Percentiles rank a stretch among this genome's conserved stretches.
phyloP scores from a whole-genome alignment of 2,329 filamentous ascomycete species.

The Dothiorella sarmentorum region DNA sequence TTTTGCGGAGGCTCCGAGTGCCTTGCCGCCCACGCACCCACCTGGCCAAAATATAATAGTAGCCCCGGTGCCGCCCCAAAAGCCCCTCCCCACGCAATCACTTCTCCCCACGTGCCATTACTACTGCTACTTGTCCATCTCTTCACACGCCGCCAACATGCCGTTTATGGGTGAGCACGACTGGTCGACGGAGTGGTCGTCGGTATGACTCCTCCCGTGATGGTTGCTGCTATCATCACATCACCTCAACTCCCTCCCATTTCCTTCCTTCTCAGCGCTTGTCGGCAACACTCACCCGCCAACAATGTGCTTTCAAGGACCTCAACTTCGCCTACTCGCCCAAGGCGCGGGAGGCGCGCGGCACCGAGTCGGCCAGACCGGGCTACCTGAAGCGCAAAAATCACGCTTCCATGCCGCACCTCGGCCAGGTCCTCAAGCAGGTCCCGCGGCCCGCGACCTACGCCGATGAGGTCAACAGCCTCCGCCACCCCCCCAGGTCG shows the following conservation, averaged over 20 bases:
- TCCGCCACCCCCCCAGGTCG: background rate
- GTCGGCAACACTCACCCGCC: conserved; percentile 15
- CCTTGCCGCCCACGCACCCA: background rate
- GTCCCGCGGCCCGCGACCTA: background rate
- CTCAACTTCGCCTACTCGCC: background rate
- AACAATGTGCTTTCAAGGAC: conserved; percentile 13
- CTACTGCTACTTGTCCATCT: background rate
- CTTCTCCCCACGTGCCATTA: background rate
- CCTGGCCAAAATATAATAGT: conserved; percentile 7
- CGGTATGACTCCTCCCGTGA: conserved; percentile 11
- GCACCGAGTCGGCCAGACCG: background rate
- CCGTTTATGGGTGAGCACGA: conserved; percentile 1
- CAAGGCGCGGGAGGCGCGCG: background rate
- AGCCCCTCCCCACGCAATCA: background rate
- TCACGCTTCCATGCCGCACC: background rate
- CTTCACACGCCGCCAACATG: background rate
- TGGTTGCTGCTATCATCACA: background rate
- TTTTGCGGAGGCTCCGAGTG: conserved; percentile 7
- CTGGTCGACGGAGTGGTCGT: conserved; percentile 7
- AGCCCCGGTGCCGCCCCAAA: background rate
- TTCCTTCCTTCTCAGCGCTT: background rate
- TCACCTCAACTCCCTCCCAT: background rate
- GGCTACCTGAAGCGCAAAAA: background rate
- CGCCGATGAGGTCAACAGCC: conserved; percentile 1
- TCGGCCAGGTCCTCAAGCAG: background rate